Base-by-base conservation (phyloP, 2,329 filamentous ascomycete genomes). In the Aspergillus neoniger region DNA sequence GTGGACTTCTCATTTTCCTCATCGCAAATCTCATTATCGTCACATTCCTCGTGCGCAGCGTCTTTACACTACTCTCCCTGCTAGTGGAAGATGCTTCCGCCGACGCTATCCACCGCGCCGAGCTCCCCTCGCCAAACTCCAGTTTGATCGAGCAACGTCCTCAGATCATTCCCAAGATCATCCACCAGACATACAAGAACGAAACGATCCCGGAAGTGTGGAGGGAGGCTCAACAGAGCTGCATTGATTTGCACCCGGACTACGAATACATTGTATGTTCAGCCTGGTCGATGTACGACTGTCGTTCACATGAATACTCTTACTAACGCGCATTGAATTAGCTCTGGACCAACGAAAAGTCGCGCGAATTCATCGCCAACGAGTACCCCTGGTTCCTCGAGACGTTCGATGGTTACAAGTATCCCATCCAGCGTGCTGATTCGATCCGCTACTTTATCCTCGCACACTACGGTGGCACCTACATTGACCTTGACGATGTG, bases 391-490 rank as follows among this genome's bases (percentile, higher is more conserved):
- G 89, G 88, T 93, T 92, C 74, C 79, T 91, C 15, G 81, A 86
- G 55, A 91, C 88, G 0, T 95, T 90, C 70, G 87, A 91, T 70
- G 83, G 82, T 69, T 94, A 93, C 77, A 82, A 81, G 32, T 91
- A 88, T 74, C 86, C 88, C 12, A 92, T 94, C 65, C 89, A 93
- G 77, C 85, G 90, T 62, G 89, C 90, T 58, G 91, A 94, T 71
- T 82, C 89, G 5, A 90, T 94, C 68, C 85, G 91, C 54, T 94
- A 94, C 78, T 93, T 94, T 72, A 82, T 92, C 19, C 82, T 95
- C 32, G 83, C 87, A 56, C 86, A 91, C 75, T 93, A 86, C 72
- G 91, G 91, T 58, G 91, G 91, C 43, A 87, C 92, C 58, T 94
- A 94, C 75, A 87, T 94, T 67, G 91, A 95, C 70, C 78, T 94